Evolutionary conservation across 768 basidiomycete genomes (phyloP), one percentile per base, ranked within the genome.

Genomic region (Cyclocybe aegerita): DNA sequence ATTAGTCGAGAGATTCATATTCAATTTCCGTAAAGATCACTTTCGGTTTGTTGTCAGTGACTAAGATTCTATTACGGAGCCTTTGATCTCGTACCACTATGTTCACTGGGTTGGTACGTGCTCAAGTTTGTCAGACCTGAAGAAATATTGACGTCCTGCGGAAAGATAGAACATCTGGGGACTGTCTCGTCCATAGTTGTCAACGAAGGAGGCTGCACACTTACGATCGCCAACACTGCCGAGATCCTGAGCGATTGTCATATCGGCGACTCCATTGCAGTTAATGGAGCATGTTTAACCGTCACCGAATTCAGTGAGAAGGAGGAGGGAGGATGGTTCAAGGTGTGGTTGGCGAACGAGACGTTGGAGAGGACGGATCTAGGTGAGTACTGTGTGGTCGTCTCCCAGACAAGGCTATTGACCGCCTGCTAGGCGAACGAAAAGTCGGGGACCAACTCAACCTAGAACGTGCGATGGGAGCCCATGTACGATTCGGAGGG

Each of bases 261-360:
- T 55, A 76, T 94, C 46, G 97, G 97, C 2, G 97, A 98, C 74
- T 95, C 93, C 17, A 98, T 96, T 48, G 88, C 90, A 37, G 87
- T 93, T 56, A 89, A 91, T 53, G 90, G 92, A 12, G 80, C 79
- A 39, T 98, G 97, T 65, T 65, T 99, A 64, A 98, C 97, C 0
- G 96, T 96, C 39, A 94, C 87, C 1, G 83, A 82, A 60, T 98
- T 96, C 60, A 78, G 88, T 61, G 68, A 75, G 54, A 70, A 69
- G 31, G 71, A 76, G 37, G 59, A 78, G 2, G 85, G 82, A 0
- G 91, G 91, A 4, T 88, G 82, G 80, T 98, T 99, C 76, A 90
- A 82, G 62, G 92, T 98, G 41, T 96, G 94, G 79, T 73, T 99
- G 42, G 95, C 96, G 39, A 95, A 96, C 59, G 97, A 99, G 75